Evolutionary conservation across 108 stramenopile species (phyloP).

Genomic region (Discostella pseudostelligera): DNA sequence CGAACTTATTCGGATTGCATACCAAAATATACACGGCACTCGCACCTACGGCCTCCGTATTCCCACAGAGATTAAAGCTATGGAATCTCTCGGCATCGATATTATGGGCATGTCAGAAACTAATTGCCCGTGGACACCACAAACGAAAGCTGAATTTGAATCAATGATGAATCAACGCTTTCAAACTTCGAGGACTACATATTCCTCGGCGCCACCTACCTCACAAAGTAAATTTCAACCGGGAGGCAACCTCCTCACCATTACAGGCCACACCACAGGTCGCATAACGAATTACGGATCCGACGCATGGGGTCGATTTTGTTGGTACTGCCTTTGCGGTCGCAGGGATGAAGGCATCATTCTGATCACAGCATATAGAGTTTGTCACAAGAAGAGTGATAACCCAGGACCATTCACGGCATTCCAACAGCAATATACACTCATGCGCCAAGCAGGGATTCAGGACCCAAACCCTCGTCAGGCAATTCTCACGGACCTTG

Average conservation of each 20-base stretch:
- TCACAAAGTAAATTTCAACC: not conserved
- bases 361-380: not conserved
- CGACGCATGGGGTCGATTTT: not conserved
- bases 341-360: not conserved
- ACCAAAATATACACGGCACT: too few relatives aligned
- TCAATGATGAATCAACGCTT: not conserved
- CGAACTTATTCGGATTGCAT: too few relatives aligned
- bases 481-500: not conserved
- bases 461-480: not conserved
- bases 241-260: not conserved
- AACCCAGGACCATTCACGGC: slow-evolving; percentile 4
- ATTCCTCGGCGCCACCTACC: not conserved
- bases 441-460: not conserved
- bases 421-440: not conserved
- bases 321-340: not conserved
- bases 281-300: not conserved
- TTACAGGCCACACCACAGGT: not conserved
- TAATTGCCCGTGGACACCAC: too few relatives aligned
- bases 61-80: too few relatives aligned
- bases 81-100: too few relatives aligned
- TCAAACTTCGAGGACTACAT: not conserved
- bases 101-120: too few relatives aligned
- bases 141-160: not conserved
- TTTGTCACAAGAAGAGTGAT: not conserved
- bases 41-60: too few relatives aligned